Evolutionary conservation across 257 asterid species (phyloP).

Genomic region (Primulina tabacum): DNA sequence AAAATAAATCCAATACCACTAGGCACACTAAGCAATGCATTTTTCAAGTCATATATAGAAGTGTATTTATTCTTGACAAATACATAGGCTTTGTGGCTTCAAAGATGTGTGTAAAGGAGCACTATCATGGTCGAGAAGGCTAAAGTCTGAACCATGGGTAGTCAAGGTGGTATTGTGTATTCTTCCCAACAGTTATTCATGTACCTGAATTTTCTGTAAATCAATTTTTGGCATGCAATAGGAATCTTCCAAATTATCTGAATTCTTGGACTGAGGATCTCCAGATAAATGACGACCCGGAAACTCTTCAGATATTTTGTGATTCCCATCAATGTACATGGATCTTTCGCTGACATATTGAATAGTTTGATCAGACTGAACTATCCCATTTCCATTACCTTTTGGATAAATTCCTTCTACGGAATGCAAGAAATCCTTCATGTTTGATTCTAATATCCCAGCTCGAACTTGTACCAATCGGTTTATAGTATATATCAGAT

Average conservation of each 20-base stretch:
- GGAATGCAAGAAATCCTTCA: constrained; percentile 68
- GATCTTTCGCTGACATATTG: constrained; percentile 31
- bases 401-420: constrained; percentile 49
- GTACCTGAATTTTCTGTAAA: constrained; percentile 75
- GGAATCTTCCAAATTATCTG: constrained; percentile 37
- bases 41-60: not conserved
- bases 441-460: constrained; percentile 78
- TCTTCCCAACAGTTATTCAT: not conserved
- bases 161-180: not conserved
- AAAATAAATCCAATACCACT: too few species aligned
- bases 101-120: not conserved
- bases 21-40: not conserved
- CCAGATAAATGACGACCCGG: constrained; percentile 35
- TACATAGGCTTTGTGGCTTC: not conserved
- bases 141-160: too few species aligned
- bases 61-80: not conserved
- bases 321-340: constrained; percentile 31
- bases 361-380: constrained; percentile 32
- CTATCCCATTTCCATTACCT: constrained; percentile 44
- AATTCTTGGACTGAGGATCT: constrained; percentile 34
- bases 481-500: constrained; percentile 78
- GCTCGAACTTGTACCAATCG: constrained; percentile 92
- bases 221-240: constrained; percentile 40
- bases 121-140: too few species aligned
- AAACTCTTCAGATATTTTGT: constrained; percentile 39